A percentile compares a stretch with the other conserved stretches of the same genome.
Evolutionary conservation across 352 stramenopile species (phyloP).

Genomic region (Pythium apleroticum): DNA sequence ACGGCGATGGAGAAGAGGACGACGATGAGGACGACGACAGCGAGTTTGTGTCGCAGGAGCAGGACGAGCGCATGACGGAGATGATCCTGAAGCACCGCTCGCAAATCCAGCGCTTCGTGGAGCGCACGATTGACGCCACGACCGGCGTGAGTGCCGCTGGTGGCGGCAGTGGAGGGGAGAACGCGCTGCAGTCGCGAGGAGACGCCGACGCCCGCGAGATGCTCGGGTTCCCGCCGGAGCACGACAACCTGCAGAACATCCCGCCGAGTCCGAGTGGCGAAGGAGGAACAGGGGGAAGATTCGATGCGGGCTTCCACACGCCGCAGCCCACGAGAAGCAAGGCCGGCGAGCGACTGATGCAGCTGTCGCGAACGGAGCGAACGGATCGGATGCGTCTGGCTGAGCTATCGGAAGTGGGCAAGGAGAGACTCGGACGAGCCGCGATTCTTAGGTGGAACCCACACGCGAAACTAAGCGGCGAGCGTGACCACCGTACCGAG

Average conservation of each 20-base stretch:
- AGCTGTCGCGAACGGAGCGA: conserved; percentile 53
- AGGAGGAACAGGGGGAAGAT: neutral
- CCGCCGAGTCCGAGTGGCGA: conserved; percentile 12
- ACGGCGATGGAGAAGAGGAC: conserved; percentile 15
- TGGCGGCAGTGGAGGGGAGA: conserved; percentile 3
- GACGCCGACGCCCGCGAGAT: neutral
- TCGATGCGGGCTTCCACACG: conserved; percentile 36
- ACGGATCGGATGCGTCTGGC: conserved; percentile 76
- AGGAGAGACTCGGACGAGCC: conserved; percentile 39
- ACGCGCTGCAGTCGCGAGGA: conserved; percentile 11
- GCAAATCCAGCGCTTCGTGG: conserved; percentile 28
- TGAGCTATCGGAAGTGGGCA: conserved; percentile 73
- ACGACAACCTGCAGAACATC: conserved; percentile 24
- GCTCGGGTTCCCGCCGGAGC: conserved; percentile 10
- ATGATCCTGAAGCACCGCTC: conserved; percentile 37
- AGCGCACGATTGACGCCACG: conserved; percentile 23
- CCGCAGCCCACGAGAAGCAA: conserved; percentile 36
- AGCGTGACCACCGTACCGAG: conserved; percentile 18
- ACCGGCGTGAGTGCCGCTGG: conserved; percentile 7
- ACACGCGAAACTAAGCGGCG: conserved; percentile 28
- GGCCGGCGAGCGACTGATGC: conserved; percentile 45
- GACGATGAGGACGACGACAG: conserved; percentile 6
- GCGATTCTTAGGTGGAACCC: conserved; percentile 49
- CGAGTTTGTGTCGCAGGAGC: conserved; percentile 17
- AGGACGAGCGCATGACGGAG: conserved; percentile 32